Evolutionary conservation across 805 yeast species (phyloP), one percentile per base, ranked within the genome.

Genomic region (Cyberlindnera saturnus): DNA sequence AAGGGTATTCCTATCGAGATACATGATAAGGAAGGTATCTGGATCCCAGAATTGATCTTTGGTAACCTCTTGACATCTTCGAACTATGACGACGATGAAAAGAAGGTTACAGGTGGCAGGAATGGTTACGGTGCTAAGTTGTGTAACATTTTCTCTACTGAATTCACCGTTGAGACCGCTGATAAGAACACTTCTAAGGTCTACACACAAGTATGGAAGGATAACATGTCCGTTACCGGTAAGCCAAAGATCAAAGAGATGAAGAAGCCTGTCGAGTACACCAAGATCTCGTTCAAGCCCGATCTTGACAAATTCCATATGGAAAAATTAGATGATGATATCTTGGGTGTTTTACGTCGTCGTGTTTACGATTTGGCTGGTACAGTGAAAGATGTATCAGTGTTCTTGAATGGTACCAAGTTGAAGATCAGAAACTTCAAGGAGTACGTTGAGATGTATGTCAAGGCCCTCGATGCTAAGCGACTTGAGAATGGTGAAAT

Each of bases 81-180:
- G 23, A 93, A 93, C 66, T 93, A 93, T 63, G 96, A 93, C 62
- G 99, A 93, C 62, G 79, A 91, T 50, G 86, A 93, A 59, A 86
- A 87, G 65, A 93, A 93, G 64, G 97, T 93, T 30, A 87, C 96
- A 2, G 99, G 99, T 70, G 99, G 99, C 64, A 81, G 99, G 71
- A 93, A 93, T 62, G 99, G 99, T 50, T 93, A 81, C 61, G 99
- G 99, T 65, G 99, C 99, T 39, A 93, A 93, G 62, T 70, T 93
- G 43, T 93, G 99, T 77, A 93, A 93, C 63, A 93, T 93, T 49
- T 93, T 91, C 63, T 88, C 96, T 20, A 85, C 89, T 4, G 82
- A 84, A 56, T 93, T 93, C 60, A 75, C 71, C 13, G 74, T 93
- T 26, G 96, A 89, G 61, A 93, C 99, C 6, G 91, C 95, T 16